Evolutionary conservation across 2,329 filamentous ascomycete genomes (phyloP).

Genomic region (Blastomyces gilchristii): DNA sequence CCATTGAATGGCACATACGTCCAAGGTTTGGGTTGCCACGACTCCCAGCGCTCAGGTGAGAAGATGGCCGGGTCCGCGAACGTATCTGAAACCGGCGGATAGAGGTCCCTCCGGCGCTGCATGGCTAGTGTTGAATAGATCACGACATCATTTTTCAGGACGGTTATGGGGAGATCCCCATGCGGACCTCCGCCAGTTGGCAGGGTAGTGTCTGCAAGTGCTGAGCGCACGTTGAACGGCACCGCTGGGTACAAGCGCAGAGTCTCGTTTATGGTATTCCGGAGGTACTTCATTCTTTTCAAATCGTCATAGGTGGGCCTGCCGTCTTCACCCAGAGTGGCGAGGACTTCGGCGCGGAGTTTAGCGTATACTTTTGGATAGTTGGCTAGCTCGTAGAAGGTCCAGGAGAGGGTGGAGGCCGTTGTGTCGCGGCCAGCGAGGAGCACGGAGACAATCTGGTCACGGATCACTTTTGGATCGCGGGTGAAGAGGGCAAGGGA

Average conservation of each 20-base stretch:
- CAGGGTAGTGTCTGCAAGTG: constrained; percentile 34
- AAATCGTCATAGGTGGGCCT: constrained; percentile 19
- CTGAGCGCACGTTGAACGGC: constrained; percentile 36
- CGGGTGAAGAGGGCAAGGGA: constrained; percentile 64
- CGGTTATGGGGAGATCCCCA: constrained; percentile 48
- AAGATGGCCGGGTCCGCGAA: constrained; percentile 44
- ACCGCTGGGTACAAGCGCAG: constrained; percentile 40
- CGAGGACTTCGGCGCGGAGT: constrained; percentile 27
- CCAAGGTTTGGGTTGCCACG: constrained; percentile 55
- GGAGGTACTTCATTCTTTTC: constrained; percentile 18
- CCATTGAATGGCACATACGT: constrained; percentile 67
- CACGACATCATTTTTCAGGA: constrained; percentile 56
- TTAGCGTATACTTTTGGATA: constrained; percentile 28
- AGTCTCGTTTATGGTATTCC: constrained; percentile 24
- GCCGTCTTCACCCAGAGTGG: constrained; percentile 12
- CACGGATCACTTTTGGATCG: constrained; percentile 48
- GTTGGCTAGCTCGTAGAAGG: constrained; percentile 39
- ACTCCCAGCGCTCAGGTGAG: constrained; percentile 56
- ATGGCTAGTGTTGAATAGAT: constrained; percentile 59
- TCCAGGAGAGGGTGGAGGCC: constrained; percentile 37
- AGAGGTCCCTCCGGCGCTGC: constrained; percentile 57
- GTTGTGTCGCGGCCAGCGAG: constrained; percentile 47
- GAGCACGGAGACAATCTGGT: constrained; percentile 59
- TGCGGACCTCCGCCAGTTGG: constrained; percentile 52
- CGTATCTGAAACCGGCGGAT: constrained; percentile 42